Evolutionary conservation across 2,329 filamentous ascomycete genomes (phyloP).

Genomic region (Sporothrix schenckii): DNA sequence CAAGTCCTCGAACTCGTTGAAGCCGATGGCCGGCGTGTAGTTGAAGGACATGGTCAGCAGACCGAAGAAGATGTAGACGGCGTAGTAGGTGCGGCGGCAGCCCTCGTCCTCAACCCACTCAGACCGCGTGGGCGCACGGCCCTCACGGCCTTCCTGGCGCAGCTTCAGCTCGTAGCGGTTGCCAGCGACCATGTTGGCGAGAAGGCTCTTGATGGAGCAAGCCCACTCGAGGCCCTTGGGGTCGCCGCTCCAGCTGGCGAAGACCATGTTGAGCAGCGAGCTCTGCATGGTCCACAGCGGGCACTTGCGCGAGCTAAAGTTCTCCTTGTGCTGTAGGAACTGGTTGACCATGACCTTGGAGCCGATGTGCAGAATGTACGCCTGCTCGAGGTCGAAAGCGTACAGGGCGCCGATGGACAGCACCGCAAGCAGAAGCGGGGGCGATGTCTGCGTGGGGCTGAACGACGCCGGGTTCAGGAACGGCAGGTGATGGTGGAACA

Average conservation of each 20-base stretch:
- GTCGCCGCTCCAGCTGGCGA: slow-evolving; percentile 98
- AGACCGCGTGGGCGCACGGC: slow-evolving; percentile 71
- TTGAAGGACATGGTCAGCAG: slow-evolving; percentile 94
- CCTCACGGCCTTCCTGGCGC: slow-evolving; percentile 83
- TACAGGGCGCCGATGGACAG: slow-evolving; percentile 95
- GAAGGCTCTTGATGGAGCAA: slow-evolving; percentile 95
- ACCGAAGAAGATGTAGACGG: slow-evolving; percentile 98
- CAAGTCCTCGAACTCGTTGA: slow-evolving; percentile 95
- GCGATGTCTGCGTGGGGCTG: slow-evolving; percentile 74
- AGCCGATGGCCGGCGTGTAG: slow-evolving; percentile 95
- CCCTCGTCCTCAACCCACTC: slow-evolving; percentile 98
- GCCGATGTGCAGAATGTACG: slow-evolving; percentile 95
- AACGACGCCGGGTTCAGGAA: slow-evolving; percentile 95
- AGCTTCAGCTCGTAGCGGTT: slow-evolving; percentile 96
- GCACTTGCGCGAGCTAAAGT: slow-evolving; percentile 96
- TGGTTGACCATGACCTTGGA: slow-evolving; percentile 97
- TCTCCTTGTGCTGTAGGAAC: slow-evolving; percentile 96
- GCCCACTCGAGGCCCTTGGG: slow-evolving; percentile 97
- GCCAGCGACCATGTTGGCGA: slow-evolving; percentile 98
- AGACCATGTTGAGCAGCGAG: slow-evolving; percentile 96
- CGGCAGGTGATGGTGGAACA: slow-evolving; percentile 95
- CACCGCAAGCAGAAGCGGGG: slow-evolving; percentile 83
- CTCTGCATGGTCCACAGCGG: slow-evolving; percentile 98
- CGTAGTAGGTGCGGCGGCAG: slow-evolving; percentile 94
- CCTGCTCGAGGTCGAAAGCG: slow-evolving; percentile 95